Conservation (phyloP, 2,329 filamentous ascomycete genomes). For the Cladosporium sp. region DNA sequence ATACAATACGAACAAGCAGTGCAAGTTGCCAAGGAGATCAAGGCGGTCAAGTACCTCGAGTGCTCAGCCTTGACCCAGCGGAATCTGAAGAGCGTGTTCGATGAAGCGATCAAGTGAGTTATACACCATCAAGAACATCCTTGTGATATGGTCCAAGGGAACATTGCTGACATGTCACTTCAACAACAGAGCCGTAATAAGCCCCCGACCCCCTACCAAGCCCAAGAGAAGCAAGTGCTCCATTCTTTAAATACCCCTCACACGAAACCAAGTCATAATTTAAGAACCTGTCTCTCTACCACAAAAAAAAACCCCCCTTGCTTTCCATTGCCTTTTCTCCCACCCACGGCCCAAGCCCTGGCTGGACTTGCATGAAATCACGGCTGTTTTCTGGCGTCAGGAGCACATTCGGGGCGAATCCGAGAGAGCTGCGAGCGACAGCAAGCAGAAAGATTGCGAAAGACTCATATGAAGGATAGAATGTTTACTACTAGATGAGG, state of each 20-base stretch:
- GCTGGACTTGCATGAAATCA: not conserved
- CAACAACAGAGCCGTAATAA: constrained; percentile 64
- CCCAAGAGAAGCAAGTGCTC: constrained; percentile 68
- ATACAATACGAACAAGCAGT: constrained; percentile 92
- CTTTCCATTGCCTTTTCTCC: not conserved
- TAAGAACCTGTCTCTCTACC: not conserved
- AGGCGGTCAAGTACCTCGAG: constrained; percentile 94
- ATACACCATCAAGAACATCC: not conserved
- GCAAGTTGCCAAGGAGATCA: constrained; percentile 87
- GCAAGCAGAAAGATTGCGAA: not conserved
- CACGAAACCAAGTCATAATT: constrained; percentile 3
- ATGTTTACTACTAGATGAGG: not conserved
- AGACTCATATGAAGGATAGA: not conserved
- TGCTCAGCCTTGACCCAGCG: constrained; percentile 96
- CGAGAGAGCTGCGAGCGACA: not conserved
- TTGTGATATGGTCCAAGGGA: not conserved
- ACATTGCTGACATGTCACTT: not conserved
- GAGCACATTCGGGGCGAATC: not conserved
- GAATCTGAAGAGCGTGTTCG: constrained; percentile 97
- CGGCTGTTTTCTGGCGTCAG: not conserved
- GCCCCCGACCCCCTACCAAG: constrained; percentile 62
- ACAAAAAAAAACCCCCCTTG: not conserved
- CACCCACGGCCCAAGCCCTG: not conserved
- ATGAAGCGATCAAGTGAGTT: constrained; percentile 92
- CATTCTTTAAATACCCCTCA: constrained; percentile 55